These are phyloP conservation scores for Geoglossum cookeanum DNA, from an alignment of 2,329 filamentous ascomycete species.

Conservation along the genomic window DNA sequence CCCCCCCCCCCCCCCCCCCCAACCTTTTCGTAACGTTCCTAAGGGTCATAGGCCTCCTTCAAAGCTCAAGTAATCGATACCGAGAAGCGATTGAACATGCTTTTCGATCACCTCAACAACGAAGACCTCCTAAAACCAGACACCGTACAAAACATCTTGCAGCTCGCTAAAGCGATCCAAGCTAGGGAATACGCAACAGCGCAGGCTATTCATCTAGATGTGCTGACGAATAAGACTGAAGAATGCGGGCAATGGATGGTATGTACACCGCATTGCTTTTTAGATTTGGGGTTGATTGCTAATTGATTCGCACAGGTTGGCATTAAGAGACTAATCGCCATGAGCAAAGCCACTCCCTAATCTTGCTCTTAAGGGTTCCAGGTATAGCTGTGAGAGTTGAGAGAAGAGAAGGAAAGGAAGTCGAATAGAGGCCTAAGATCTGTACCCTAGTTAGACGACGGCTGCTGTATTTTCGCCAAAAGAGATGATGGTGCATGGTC, in stretches of 20 bases:
- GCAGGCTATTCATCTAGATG: slow-evolving; percentile 49
- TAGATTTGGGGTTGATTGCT: background rate
- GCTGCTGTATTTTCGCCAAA: background rate
- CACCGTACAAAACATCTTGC: slow-evolving; percentile 31
- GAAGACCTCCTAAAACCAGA: slow-evolving; percentile 70
- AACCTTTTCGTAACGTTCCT: too few species aligned
- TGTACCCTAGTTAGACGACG: background rate
- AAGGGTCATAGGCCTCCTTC: slow-evolving; percentile 39
- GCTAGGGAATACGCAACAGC: slow-evolving; percentile 50
- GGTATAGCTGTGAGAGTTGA: background rate
- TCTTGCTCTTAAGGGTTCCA: background rate
- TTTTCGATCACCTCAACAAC: slow-evolving; percentile 98
- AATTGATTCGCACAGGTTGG: slow-evolving; percentile 36
- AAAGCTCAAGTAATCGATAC: slow-evolving; percentile 81
- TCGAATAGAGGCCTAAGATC: background rate
- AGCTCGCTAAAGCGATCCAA: slow-evolving; percentile 43
- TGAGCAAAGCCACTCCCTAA: slow-evolving; percentile 53
- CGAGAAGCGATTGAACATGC: slow-evolving; percentile 72
- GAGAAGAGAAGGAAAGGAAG: background rate
- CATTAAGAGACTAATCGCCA: slow-evolving; percentile 57
- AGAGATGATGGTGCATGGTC: too few species aligned
- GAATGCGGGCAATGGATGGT: slow-evolving; percentile 83
- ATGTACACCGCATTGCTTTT: slow-evolving; percentile 18
- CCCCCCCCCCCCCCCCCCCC: background rate
- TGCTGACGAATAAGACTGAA: slow-evolving; percentile 57